Evolutionary conservation across 2,329 filamentous ascomycete genomes (phyloP).

Genomic region (Aspergillus carbonarius): DNA sequence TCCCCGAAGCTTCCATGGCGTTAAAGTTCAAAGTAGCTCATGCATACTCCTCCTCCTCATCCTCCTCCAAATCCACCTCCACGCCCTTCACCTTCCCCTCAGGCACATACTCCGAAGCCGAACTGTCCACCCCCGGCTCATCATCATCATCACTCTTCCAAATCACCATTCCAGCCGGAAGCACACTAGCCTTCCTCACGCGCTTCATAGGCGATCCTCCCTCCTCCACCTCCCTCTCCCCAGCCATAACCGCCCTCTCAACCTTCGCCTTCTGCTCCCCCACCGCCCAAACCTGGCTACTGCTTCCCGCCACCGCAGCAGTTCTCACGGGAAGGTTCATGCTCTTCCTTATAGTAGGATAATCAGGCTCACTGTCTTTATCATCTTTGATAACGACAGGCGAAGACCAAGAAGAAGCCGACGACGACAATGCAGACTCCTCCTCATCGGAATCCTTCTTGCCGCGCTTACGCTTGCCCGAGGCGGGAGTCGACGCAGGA

Average conservation of each 20-base stretch:
- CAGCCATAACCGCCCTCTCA: neutral
- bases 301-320: no score
- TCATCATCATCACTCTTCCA: conserved; percentile 14
- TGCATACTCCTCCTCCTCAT: neutral
- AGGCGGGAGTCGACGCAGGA: conserved; percentile 12
- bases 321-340: neutral
- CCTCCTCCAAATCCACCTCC: conserved; percentile 2
- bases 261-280: neutral
- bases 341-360: conserved; percentile 1
- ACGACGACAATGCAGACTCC: neutral
- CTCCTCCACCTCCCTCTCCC: neutral
- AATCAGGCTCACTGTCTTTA: neutral
- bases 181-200: conserved; percentile 18
- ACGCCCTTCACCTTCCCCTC: conserved; percentile 14
- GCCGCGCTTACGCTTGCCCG: conserved; percentile 20
- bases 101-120: conserved; percentile 22
- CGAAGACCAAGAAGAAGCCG: no score
- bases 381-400: no score
- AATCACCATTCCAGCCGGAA: conserved; percentile 18
- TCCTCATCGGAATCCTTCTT: neutral
- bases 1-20: neutral
- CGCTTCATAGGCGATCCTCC: conserved; percentile 18
- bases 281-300: no score
- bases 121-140: conserved; percentile 17
- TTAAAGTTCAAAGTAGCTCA: neutral